Evolutionary conservation across 2,329 filamentous ascomycete genomes (phyloP).

Genomic region (Fusarium succisae): DNA sequence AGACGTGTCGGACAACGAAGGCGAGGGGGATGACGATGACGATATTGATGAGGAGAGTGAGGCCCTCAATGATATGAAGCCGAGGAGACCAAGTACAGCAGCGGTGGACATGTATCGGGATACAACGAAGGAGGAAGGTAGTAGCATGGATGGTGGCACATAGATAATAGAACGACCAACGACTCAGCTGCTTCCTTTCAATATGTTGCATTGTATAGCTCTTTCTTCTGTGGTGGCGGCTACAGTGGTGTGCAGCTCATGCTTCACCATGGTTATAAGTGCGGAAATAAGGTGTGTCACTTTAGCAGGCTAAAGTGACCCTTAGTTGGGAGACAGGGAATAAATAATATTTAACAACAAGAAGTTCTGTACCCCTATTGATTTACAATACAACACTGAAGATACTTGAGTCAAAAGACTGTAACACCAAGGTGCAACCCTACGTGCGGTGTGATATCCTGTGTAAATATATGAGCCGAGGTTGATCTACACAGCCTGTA

Average conservation of each 20-base stretch:
- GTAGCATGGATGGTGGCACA: slow-evolving; percentile 27
- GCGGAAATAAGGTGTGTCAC: background rate
- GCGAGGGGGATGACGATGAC: slow-evolving; percentile 56
- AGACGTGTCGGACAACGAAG: slow-evolving; percentile 44
- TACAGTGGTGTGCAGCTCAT: background rate
- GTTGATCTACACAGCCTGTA: background rate
- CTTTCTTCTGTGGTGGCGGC: background rate
- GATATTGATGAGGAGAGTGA: slow-evolving; percentile 64
- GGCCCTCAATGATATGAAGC: slow-evolving; percentile 60
- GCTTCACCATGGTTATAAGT: background rate
- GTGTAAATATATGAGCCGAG: background rate
- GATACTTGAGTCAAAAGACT: background rate
- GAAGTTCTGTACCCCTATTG: background rate
- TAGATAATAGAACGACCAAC: slow-evolving; percentile 50
- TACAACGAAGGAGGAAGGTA: slow-evolving; percentile 33
- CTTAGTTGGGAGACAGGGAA: background rate
- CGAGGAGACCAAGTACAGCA: slow-evolving; percentile 65
- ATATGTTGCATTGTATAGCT: background rate
- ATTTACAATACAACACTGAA: background rate
- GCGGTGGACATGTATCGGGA: slow-evolving; percentile 58
- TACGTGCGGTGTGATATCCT: background rate
- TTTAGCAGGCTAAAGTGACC: background rate
- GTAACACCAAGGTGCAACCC: background rate
- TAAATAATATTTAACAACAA: background rate
- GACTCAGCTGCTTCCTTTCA: background rate